Conservation (phyloP, 164 flowering plant species). For the Chimonanthus praecox region DNA sequence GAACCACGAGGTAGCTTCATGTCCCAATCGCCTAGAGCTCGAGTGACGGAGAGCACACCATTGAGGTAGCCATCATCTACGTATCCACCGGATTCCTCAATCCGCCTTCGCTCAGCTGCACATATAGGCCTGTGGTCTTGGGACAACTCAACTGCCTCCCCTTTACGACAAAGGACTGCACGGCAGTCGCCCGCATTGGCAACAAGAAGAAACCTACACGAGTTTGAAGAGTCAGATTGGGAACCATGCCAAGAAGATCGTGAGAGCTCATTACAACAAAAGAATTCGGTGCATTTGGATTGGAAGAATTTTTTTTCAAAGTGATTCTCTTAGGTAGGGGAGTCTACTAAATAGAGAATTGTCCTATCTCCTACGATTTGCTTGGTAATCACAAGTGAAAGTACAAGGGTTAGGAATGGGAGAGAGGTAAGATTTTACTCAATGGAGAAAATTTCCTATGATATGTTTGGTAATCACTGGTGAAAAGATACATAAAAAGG, state of each 20-base stretch:
- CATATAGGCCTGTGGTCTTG: conserved; percentile 70
- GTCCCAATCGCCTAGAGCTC: conserved; percentile 93
- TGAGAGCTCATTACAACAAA: background rate
- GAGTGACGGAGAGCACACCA: conserved; percentile 64
- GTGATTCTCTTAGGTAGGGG: too few species aligned
- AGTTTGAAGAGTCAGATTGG: background rate
- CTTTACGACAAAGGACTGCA: conserved; percentile 83
- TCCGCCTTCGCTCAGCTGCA: conserved; percentile 45
- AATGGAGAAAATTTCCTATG: too few species aligned
- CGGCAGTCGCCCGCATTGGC: conserved; percentile 95
- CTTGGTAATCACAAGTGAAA: too few species aligned
- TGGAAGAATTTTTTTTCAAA: too few species aligned
- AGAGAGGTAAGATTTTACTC: too few species aligned
- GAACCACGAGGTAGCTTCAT: conserved; percentile 68
- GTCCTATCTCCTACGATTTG: too few species aligned
- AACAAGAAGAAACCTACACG: conserved; percentile 58
- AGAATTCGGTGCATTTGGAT: too few species aligned
- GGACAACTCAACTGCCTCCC: conserved; percentile 75
- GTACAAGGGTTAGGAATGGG: too few species aligned
- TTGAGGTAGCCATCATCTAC: conserved; percentile 80
- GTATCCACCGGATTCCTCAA: conserved; percentile 59
- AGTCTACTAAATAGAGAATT: too few species aligned
- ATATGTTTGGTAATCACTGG: too few species aligned
- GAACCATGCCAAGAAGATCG: background rate
- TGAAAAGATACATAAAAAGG: too few species aligned